Percentiles rank a stretch among this genome's conserved stretches.
Evolutionary conservation across 306 rosid genomes (phyloP).

Genomic region (Sindora glabra): DNA sequence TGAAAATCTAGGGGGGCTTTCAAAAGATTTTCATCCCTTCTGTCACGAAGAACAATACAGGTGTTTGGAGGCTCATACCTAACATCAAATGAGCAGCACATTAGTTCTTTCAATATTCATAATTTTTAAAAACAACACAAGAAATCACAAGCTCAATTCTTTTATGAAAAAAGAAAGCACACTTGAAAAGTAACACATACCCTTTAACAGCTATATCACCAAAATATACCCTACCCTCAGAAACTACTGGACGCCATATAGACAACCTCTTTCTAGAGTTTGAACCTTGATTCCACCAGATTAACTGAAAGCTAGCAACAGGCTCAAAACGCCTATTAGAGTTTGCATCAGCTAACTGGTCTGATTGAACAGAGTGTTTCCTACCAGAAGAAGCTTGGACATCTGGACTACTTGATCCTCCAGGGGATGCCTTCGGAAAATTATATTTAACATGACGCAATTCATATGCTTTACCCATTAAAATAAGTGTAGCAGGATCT

Average conservation of each 20-base stretch:
- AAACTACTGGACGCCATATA: constrained; percentile 91
- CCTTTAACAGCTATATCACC: constrained; percentile 85
- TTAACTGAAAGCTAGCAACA: constrained; percentile 73
- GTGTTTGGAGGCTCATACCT: constrained; percentile 94
- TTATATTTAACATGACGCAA: constrained; percentile 68
- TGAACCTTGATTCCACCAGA: constrained; percentile 90
- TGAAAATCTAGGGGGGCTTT: constrained; percentile 77
- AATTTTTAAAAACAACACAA: constrained; percentile 6
- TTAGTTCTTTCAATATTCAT: background rate
- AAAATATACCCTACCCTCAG: constrained; percentile 72
- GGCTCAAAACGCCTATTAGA: constrained; percentile 61
- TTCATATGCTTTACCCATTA: constrained; percentile 62
- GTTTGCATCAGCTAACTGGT: constrained; percentile 34
- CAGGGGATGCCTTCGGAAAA: constrained; percentile 38
- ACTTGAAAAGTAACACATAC: constrained; percentile 26
- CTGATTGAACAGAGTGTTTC: constrained; percentile 35
- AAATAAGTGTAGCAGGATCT: constrained; percentile 40
- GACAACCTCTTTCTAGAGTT: constrained; percentile 68
- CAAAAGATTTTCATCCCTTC: constrained; percentile 55
- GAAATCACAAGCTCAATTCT: background rate
- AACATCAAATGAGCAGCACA: no score
- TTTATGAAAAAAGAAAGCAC: constrained; percentile 1
- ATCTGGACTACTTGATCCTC: constrained; percentile 26
- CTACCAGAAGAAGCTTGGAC: constrained; percentile 28
- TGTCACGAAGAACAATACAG: constrained; percentile 71